A percentile compares a stretch with the other conserved stretches of the same genome.
phyloP scores from a whole-genome alignment of 176 grass and related monocot genomes.

The Dendrocalamus sinicus region DNA sequence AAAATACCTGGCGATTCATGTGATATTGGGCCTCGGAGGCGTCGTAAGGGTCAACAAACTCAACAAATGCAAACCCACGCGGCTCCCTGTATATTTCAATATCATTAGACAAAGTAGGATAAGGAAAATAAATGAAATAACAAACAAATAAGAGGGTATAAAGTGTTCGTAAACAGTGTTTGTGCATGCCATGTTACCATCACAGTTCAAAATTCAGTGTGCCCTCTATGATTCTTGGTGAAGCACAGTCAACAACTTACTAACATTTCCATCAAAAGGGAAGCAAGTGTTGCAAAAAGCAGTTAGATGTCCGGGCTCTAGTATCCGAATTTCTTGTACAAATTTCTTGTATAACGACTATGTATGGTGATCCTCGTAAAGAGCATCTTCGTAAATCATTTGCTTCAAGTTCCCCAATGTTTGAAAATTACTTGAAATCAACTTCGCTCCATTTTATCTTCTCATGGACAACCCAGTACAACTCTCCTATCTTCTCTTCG shows the following conservation, averaged over 20 bases:
- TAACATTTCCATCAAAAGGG: conserved; percentile 66
- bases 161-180: conserved; percentile 35
- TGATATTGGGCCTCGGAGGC: conserved; percentile 96
- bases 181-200: conserved; percentile 50
- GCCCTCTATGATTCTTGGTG: conserved; percentile 52
- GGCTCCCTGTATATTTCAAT: conserved; percentile 64
- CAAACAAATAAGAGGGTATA: conserved; percentile 33
- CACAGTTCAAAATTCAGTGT: conserved; percentile 47
- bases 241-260: conserved; percentile 70
- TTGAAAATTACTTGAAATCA: conserved; percentile 77
- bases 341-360: conserved; percentile 71
- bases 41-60: conserved; percentile 87
- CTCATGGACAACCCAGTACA: conserved; percentile 64
- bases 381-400: conserved; percentile 65
- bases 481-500: conserved; percentile 65
- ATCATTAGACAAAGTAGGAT: conserved; percentile 13
- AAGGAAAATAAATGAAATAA: conserved; percentile 29
- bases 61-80: conserved; percentile 92
- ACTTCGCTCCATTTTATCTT: conserved; percentile 80
- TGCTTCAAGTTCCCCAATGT: conserved; percentile 65
- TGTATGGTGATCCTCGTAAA: conserved; percentile 53
- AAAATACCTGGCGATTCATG: conserved; percentile 93
- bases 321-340: conserved; percentile 63
- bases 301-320: conserved; percentile 65
- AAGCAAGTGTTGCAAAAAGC: conserved; percentile 64